Conservation (phyloP, 176 grass and related monocot genomes). For the Musa acuminata region DNA sequence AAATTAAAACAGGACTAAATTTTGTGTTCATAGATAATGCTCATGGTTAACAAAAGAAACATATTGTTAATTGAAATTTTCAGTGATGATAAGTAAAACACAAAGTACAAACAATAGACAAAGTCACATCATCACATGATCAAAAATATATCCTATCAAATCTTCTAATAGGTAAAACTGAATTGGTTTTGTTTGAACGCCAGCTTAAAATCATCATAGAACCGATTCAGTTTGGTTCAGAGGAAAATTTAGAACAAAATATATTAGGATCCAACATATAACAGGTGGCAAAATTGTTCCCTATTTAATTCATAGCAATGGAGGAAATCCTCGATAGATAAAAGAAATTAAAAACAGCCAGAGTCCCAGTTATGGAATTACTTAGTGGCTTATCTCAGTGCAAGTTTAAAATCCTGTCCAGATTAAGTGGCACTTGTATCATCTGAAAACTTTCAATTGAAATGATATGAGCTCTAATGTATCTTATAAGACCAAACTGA, state of each 20-base stretch:
- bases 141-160: neutral
- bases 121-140: neutral
- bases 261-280: neutral
- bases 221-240: neutral
- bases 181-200: no score
- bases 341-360: neutral
- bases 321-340: neutral
- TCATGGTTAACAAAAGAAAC: neutral
- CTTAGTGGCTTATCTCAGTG: neutral
- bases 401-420: neutral
- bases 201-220: neutral
- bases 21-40: no score
- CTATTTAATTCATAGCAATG: neutral
- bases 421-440: neutral
- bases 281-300: neutral
- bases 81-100: neutral
- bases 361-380: neutral
- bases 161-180: neutral
- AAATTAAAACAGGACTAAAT: no score
- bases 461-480: no score
- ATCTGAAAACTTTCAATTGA: no score
- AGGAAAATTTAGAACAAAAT: neutral
- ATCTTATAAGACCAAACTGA: neutral
- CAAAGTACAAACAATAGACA: neutral
- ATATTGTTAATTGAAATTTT: neutral